Percentiles rank a stretch among this genome's conserved stretches.
Conservation (phyloP, 192 early-diverging fungal genomes). For the Coemansia sp. region DNA sequence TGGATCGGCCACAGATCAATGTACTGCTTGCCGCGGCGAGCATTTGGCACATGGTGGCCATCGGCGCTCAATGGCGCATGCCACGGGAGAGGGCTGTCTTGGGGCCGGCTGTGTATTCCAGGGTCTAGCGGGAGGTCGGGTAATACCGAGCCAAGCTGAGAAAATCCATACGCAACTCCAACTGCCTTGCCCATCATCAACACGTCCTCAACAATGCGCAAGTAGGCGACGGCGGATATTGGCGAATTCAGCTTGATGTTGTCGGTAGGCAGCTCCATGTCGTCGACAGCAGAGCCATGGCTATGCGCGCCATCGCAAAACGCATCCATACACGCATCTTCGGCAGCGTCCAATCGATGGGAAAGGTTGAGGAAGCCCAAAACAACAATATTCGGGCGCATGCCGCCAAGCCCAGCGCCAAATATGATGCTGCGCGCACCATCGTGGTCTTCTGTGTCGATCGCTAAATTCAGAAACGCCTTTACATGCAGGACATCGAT, state of each 20-base stretch:
- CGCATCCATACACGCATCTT: neutral
- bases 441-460: slow-evolving; percentile 45
- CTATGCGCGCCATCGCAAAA: neutral
- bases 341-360: neutral
- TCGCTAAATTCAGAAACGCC: slow-evolving; percentile 60
- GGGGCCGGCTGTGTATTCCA: neutral
- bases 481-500: slow-evolving; percentile 59
- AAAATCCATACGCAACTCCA: slow-evolving; percentile 63
- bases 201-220: slow-evolving; percentile 69
- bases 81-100: neutral
- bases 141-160: slow-evolving; percentile 37
- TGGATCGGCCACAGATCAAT: slow-evolving; percentile 77
- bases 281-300: neutral
- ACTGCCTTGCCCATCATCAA: slow-evolving; percentile 65
- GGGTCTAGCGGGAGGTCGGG: neutral
- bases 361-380: slow-evolving; percentile 55
- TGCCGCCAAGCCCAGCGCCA: slow-evolving; percentile 62
- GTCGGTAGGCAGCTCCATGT: slow-evolving; percentile 53
- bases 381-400: slow-evolving; percentile 66
- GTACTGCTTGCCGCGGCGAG: slow-evolving; percentile 35
- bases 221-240: slow-evolving; percentile 56
- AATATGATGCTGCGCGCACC: slow-evolving; percentile 59
- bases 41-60: neutral
- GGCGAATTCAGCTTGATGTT: slow-evolving; percentile 55
- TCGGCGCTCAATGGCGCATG: neutral